phyloP scores from a whole-genome alignment of 352 stramenopile species.

The Pythium myriotylum region DNA sequence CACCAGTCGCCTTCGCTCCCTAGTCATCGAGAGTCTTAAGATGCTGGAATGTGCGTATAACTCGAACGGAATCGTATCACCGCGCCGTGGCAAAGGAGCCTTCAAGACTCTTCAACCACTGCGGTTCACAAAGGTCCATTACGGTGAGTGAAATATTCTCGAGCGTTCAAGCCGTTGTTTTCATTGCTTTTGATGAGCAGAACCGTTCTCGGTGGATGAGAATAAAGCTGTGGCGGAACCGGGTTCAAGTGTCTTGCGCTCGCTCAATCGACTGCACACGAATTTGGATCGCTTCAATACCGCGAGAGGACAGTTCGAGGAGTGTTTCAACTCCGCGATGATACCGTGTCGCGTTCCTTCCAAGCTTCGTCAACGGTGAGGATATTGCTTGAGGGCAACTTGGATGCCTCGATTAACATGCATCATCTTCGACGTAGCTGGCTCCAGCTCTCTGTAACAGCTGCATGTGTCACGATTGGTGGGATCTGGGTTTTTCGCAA shows the following conservation, averaged over 20 bases:
- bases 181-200: neutral
- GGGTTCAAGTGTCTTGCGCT: conserved; percentile 32
- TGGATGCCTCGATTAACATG: too few relatives aligned
- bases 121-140: conserved; percentile 47
- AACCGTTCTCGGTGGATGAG: conserved; percentile 8
- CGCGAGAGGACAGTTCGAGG: conserved; percentile 51
- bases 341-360: conserved; percentile 64
- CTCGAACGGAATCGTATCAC: conserved; percentile 54
- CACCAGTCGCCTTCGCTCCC: conserved; percentile 36
- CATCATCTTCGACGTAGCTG: conserved; percentile 34
- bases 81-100: conserved; percentile 51
- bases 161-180: too few relatives aligned
- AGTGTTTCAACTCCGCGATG: conserved; percentile 57
- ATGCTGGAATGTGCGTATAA: conserved; percentile 64
- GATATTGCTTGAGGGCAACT: too few relatives aligned
- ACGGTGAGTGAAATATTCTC: too few relatives aligned
- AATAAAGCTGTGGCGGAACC: conserved; percentile 3
- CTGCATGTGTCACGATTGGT: conserved; percentile 55
- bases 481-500: conserved; percentile 68
- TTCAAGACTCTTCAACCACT: conserved; percentile 59
- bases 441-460: conserved; percentile 62
- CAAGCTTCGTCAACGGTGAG: conserved; percentile 63
- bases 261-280: conserved; percentile 45
- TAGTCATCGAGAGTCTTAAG: conserved; percentile 48
- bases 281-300: conserved; percentile 52